Evolutionary conservation across 169 alveolate species (phyloP), one percentile per base, ranked within the genome.

Genomic region (Babesia ovis): DNA sequence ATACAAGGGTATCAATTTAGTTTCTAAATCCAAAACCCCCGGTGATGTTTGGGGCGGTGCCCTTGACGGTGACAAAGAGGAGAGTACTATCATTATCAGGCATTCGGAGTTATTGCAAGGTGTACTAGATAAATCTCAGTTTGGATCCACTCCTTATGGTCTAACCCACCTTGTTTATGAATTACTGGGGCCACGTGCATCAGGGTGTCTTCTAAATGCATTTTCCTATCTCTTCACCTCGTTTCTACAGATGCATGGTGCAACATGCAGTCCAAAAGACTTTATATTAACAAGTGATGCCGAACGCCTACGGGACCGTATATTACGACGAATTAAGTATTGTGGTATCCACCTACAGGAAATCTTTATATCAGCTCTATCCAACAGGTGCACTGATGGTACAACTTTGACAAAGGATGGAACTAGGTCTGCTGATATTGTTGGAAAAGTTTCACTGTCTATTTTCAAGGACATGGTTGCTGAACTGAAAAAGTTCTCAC

Each of bases 131-230:
- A 98, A 98, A 84, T 92, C 95, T 43, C 97, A 96, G 83, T 92
- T 98, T 50, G 99, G 99, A 45, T 94, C 98, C 31, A 91, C 97
- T 34, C 93, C 96, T 41, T 95, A 93, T 82, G 98, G 99, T 37
- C 73, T 98, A 68, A 93, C 97, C 62, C 99, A 98, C 86, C 91
- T 96, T 55, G 95, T 94, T 67, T 93, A 92, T 82, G 98, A 95
- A 90, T 84, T 95, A 50, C 94, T 93, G 67, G 99, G 99, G 2
- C 90, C 97, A 0, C 83, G 92, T 67, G 93, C 95, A 62, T 94
- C 97, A 23, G 98, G 98, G 45, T 91, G 93, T 62, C 93, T 95
- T 42, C 81, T 96, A 29, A 95, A 97, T 43, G 91, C 97, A 27
- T 83, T 97, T 20, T 96, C 97, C 25, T 85, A 95, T 75, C 87